These are phyloP conservation scores for Botrytis porri DNA, from an alignment of 2,329 filamentous ascomycete species.

Conservation along the genomic window DNA sequence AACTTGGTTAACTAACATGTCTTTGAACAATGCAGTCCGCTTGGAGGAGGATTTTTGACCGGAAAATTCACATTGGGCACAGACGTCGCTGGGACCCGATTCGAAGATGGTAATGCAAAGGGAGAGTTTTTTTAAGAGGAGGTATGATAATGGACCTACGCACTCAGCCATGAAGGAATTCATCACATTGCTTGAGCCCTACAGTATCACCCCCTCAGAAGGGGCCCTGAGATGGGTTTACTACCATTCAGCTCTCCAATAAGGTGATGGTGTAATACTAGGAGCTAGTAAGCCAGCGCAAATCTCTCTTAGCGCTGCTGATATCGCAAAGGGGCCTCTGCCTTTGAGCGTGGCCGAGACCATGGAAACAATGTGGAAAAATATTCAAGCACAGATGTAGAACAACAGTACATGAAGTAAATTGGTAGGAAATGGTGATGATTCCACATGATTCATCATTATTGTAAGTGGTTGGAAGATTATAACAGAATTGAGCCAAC, in stretches of 20 bases:
- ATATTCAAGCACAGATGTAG: not conserved
- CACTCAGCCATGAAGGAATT: not conserved
- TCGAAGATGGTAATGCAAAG: not conserved
- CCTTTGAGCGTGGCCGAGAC: not conserved
- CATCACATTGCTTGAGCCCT: not conserved
- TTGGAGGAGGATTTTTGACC: not conserved
- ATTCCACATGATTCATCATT: not conserved
- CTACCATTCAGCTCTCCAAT: not conserved
- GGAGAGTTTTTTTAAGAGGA: not conserved
- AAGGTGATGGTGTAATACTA: not conserved
- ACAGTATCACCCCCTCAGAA: not conserved
- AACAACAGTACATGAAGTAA: not conserved
- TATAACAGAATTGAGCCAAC: not conserved
- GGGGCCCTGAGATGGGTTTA: not conserved
- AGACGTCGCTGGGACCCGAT: not conserved
- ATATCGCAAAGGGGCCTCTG: slow-evolving; percentile 7
- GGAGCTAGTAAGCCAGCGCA: not conserved
- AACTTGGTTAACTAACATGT: not conserved
- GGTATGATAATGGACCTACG: not conserved
- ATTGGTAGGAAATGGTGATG: not conserved
- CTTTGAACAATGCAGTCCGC: not conserved
- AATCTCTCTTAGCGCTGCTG: not conserved
- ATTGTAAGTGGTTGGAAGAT: not conserved
- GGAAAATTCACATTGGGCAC: not conserved
- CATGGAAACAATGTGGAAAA: not conserved